Conservation (phyloP, 805 yeast species). For the Pichia insulana region DNA sequence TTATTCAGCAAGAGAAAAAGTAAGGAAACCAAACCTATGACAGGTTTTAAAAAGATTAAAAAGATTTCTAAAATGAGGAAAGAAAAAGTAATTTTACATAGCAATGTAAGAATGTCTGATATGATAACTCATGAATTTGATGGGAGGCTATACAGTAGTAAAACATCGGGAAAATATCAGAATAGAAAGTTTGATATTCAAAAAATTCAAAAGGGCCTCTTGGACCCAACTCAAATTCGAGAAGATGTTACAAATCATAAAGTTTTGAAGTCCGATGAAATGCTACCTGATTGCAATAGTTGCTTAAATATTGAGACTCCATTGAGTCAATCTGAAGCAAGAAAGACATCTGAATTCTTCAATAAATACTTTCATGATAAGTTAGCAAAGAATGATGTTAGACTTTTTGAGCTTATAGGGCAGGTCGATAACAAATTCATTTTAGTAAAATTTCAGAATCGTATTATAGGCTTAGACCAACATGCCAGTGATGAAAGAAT, state of each 20-base stretch:
- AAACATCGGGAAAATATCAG: neutral
- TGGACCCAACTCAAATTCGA: no score
- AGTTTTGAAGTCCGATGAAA: neutral
- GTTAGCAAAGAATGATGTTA: slow-evolving; percentile 16
- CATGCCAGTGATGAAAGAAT: slow-evolving; percentile 83
- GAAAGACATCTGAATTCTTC: slow-evolving; percentile 7
- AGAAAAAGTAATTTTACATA: slow-evolving; percentile 1
- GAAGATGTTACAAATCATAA: no score
- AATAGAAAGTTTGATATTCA: neutral
- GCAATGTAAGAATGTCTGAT: slow-evolving; percentile 3
- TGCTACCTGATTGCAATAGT: neutral
- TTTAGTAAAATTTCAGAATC: slow-evolving; percentile 27
- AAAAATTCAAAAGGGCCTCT: neutral
- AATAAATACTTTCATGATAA: neutral
- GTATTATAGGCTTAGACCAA: slow-evolving; percentile 50
- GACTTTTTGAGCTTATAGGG: slow-evolving; percentile 30
- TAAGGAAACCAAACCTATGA: neutral
- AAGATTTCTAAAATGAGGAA: neutral
- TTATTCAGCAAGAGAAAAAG: neutral
- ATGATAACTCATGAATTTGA: slow-evolving; percentile 1
- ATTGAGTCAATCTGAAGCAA: slow-evolving; percentile 2
- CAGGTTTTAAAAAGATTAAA: neutral
- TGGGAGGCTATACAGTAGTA: neutral
- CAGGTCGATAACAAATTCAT: slow-evolving; percentile 65
- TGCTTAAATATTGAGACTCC: slow-evolving; percentile 1